phyloP scores from a whole-genome alignment of 495 filamentous ascomycete species.

The Bathelium albidoporum region DNA sequence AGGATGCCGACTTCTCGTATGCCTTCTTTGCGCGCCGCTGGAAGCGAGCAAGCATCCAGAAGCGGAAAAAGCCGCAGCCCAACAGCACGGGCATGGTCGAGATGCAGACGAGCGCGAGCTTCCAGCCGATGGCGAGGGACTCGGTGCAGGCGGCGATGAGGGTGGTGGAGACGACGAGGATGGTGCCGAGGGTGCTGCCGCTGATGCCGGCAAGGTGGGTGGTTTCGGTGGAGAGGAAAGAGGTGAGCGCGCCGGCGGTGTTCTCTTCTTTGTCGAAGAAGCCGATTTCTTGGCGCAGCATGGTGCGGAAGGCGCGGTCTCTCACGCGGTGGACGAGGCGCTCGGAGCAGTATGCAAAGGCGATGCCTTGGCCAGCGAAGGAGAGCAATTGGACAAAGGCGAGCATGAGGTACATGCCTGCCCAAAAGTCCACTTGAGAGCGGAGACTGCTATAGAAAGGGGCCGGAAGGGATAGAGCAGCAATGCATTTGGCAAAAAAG shows the following conservation, averaged over 20 bases:
- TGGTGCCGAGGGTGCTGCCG: constrained; percentile 69
- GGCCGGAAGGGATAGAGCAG: constrained; percentile 45
- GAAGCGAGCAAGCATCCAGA: constrained; percentile 70
- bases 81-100: constrained; percentile 69
- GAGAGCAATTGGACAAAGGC: constrained; percentile 65
- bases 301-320: constrained; percentile 67
- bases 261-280: constrained; percentile 86
- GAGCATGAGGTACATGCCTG: constrained; percentile 89
- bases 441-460: constrained; percentile 42
- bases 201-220: constrained; percentile 76
- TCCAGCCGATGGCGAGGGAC: constrained; percentile 70
- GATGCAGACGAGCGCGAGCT: constrained; percentile 75
- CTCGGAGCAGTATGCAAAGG: constrained; percentile 79
- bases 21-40: constrained; percentile 58
- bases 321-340: constrained; percentile 70
- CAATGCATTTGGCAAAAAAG: constrained; percentile 84
- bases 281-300: constrained; percentile 84
- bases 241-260: constrained; percentile 70
- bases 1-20: constrained; percentile 65
- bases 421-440: constrained; percentile 76
- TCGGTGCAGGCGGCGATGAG: constrained; percentile 58
- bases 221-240: constrained; percentile 76
- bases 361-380: constrained; percentile 56
- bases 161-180: constrained; percentile 66
- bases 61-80: constrained; percentile 74